Conservation (phyloP, 495 filamentous ascomycete genomes). For the Talaromyces proteolyticus region DNA sequence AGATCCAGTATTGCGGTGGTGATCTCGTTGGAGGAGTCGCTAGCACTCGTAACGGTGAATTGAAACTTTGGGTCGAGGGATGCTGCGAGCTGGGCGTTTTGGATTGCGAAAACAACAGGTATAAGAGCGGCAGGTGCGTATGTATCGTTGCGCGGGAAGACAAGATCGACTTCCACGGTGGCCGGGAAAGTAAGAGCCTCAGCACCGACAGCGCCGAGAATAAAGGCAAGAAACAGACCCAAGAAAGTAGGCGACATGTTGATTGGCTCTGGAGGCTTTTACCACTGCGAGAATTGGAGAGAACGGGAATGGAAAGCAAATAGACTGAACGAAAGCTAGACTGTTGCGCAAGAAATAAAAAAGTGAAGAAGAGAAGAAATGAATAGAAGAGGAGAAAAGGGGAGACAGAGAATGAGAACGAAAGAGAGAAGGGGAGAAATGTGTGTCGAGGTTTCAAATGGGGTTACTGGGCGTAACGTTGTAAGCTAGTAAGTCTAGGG, state of each 20-base stretch:
- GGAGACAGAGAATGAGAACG: not conserved
- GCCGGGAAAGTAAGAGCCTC: not conserved
- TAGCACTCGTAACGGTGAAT: constrained; percentile 5
- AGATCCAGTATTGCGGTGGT: not conserved
- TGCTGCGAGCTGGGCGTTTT: constrained; percentile 19
- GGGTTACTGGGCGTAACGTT: not conserved
- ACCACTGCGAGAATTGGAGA: not conserved
- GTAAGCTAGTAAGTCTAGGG: not conserved
- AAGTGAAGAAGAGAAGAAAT: not conserved
- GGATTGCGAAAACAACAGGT: constrained; percentile 32
- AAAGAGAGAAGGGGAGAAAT: not conserved
- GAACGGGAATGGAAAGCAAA: not conserved
- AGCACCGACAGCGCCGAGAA: not conserved
- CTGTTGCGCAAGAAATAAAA: not conserved
- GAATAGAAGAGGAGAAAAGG: not conserved
- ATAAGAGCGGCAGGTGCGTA: constrained; percentile 24
- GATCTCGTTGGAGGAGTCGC: not conserved
- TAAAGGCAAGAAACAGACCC: not conserved
- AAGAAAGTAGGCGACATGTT: constrained; percentile 1
- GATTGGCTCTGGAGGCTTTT: not conserved
- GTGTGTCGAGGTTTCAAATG: not conserved
- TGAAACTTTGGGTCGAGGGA: constrained; percentile 10
- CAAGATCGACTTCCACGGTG: constrained; percentile 25
- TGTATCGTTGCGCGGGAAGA: constrained; percentile 36
- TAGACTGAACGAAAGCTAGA: not conserved